Evolutionary conservation across 169 alveolate species (phyloP).

Genomic region (Plasmodium coatneyi): DNA sequence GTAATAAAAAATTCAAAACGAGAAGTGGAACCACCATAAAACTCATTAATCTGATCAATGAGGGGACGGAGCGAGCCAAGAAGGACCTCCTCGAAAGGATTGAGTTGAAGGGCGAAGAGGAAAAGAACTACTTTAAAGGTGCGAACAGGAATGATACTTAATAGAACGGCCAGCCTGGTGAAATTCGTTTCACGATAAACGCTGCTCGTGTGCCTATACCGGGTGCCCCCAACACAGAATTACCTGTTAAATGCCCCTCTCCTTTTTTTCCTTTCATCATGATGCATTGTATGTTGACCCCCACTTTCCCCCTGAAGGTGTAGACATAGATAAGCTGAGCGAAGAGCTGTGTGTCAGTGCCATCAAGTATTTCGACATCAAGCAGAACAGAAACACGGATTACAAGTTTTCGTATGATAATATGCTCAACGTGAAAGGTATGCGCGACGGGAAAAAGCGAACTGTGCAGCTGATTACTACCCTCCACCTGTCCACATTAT

Average conservation of each 20-base stretch:
- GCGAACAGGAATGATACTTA: background rate
- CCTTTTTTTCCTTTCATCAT: background rate
- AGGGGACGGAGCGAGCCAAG: slow-evolving; percentile 96
- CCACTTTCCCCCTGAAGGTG: slow-evolving; percentile 78
- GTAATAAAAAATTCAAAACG: slow-evolving; percentile 97
- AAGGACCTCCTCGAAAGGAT: slow-evolving; percentile 88
- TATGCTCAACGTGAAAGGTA: slow-evolving; percentile 99
- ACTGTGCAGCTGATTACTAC: background rate
- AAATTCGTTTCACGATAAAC: background rate
- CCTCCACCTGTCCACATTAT: background rate
- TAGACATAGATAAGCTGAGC: slow-evolving; percentile 89
- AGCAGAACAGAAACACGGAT: slow-evolving; percentile 94
- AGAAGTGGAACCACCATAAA: slow-evolving; percentile 96
- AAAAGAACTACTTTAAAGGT: slow-evolving; percentile 72
- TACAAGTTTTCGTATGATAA: slow-evolving; percentile 96
- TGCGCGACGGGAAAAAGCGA: background rate
- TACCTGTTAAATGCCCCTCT: background rate
- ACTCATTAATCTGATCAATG: slow-evolving; percentile 95
- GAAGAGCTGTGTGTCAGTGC: slow-evolving; percentile 97
- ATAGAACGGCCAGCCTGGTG: background rate
- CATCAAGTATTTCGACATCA: slow-evolving; percentile 97
- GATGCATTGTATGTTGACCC: background rate
- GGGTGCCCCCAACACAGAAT: background rate
- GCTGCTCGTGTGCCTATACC: background rate
- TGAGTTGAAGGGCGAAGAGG: slow-evolving; percentile 81